Conservation (phyloP, 768 basidiomycete species). For the Termitomyces sp. region DNA sequence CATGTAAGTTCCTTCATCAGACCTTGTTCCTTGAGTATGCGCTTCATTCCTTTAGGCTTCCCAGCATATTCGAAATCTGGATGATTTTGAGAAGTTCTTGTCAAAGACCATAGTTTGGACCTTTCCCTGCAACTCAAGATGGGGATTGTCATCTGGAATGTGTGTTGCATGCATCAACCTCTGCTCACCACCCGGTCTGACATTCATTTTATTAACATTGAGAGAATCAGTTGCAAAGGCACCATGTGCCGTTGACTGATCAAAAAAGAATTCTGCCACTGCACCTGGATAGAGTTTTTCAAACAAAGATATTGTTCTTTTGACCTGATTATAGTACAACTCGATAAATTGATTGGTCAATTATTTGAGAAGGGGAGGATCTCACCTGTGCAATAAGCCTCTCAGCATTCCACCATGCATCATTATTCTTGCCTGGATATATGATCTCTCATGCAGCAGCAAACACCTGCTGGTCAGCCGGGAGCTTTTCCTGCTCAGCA, state of each 20-base stretch:
- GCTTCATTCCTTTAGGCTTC: conserved; percentile 2
- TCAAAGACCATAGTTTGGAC: conserved; percentile 5
- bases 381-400: not conserved
- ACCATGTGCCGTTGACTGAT: not conserved
- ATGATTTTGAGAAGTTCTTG: not conserved
- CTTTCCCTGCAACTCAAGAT: not conserved
- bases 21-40: conserved; percentile 2
- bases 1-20: not conserved
- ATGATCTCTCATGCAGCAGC: not conserved
- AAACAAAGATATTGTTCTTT: not conserved
- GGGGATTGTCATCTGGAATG: not conserved
- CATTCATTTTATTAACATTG: conserved; percentile 9
- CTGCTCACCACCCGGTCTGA: conserved; percentile 4
- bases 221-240: not conserved
- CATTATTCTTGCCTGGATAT: not conserved
- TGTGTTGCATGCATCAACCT: not conserved
- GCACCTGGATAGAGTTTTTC: not conserved
- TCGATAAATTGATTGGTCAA: no score
- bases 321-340: not conserved
- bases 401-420: not conserved
- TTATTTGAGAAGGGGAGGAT: not conserved
- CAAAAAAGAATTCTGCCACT: no score
- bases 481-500: not conserved
- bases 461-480: not conserved
- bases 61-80: conserved; percentile 4